Conservation (phyloP, 768 basidiomycete species). For the Favolaschia claudopus region DNA sequence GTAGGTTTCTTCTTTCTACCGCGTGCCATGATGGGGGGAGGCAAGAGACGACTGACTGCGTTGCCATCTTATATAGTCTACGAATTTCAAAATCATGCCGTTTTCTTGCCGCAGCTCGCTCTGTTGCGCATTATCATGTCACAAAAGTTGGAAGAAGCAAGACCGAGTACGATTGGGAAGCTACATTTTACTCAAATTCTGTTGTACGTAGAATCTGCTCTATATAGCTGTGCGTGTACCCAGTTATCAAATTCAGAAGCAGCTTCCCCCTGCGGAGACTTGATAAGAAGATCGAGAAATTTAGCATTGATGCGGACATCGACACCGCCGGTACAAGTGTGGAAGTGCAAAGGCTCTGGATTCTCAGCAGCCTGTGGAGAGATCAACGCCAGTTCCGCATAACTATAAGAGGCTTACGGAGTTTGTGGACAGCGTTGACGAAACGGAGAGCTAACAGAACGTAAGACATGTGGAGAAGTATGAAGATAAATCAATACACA, state of each 20-base stretch:
- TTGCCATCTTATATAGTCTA: background rate
- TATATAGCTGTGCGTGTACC: background rate
- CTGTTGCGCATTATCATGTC: too few species aligned
- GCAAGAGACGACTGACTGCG: background rate
- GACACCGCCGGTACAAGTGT: background rate
- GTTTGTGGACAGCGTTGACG: background rate
- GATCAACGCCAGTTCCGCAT: background rate
- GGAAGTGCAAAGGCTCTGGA: background rate
- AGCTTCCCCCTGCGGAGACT: background rate
- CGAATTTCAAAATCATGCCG: background rate
- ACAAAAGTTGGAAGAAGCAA: too few species aligned
- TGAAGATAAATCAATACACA: background rate
- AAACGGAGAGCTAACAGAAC: background rate
- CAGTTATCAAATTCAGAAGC: background rate
- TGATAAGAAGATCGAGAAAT: background rate
- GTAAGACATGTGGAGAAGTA: background rate
- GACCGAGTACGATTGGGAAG: too few species aligned
- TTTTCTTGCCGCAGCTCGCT: too few species aligned
- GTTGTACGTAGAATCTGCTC: background rate
- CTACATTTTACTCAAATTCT: background rate
- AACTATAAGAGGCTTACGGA: background rate
- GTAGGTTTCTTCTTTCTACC: background rate
- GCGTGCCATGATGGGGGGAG: background rate
- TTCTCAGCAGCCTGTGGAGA: background rate
- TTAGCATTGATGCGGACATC: background rate